phyloP scores from a whole-genome alignment of 129 eudicot species.

The Arctium minus region DNA sequence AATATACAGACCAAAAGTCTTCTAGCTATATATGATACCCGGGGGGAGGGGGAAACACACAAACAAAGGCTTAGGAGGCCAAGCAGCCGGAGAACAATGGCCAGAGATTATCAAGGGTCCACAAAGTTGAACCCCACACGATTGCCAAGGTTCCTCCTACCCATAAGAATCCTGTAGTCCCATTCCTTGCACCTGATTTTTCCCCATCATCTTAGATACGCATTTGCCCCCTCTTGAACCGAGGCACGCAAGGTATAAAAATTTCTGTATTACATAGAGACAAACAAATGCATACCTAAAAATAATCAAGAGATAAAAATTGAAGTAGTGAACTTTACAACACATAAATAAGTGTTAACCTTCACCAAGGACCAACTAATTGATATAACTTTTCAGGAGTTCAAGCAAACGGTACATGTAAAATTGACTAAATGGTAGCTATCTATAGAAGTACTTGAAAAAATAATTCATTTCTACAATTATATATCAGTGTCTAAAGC shows the following conservation, averaged over 20 bases:
- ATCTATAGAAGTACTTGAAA: background rate
- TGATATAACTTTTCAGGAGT: background rate
- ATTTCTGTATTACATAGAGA: background rate
- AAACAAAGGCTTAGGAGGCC: no score
- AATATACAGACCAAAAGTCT: no score
- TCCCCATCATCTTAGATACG: no score
- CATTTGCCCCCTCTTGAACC: background rate
- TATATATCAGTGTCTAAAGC: background rate
- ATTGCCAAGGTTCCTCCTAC: no score
- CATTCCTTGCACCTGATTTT: no score
- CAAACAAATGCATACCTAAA: background rate
- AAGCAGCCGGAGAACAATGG: no score
- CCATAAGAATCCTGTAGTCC: no score
- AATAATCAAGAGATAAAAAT: no score
- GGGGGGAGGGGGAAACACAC: no score
- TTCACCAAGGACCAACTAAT: background rate
- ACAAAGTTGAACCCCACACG: no score
- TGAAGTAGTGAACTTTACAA: background rate
- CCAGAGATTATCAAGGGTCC: no score
- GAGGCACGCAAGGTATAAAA: background rate
- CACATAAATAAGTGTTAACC: background rate
- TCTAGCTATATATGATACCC: no score
- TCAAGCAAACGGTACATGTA: background rate
- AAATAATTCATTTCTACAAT: background rate
- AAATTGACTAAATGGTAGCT: background rate